A percentile compares a stretch with the other conserved stretches of the same genome.
Conservation (phyloP, 2,329 filamentous ascomycete genomes). For the Claviceps sp. region DNA sequence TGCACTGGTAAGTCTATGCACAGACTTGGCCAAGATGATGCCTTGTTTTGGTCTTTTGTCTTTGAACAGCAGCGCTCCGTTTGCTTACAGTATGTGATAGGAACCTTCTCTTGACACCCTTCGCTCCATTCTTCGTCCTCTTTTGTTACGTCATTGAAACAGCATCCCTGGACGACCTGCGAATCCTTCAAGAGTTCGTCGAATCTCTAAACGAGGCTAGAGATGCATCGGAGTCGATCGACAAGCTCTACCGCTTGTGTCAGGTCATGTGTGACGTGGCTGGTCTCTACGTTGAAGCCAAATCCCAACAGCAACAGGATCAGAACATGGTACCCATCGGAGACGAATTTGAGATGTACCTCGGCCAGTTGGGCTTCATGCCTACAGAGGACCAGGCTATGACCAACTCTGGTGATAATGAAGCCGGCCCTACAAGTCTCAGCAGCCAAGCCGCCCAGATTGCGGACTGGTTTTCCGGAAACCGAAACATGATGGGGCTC, state of each 20-base stretch:
- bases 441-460: slow-evolving; percentile 31
- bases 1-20: slow-evolving; percentile 33
- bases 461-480: slow-evolving; percentile 54
- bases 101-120: slow-evolving; percentile 43
- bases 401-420: slow-evolving; percentile 10
- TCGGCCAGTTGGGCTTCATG: slow-evolving; percentile 50
- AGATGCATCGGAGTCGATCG: slow-evolving; percentile 42
- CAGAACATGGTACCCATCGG: slow-evolving; percentile 35
- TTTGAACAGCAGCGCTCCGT: neutral
- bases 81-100: slow-evolving; percentile 10
- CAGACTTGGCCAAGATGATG: neutral
- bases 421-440: slow-evolving; percentile 11
- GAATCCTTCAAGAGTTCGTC: slow-evolving; percentile 42
- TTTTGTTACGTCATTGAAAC: slow-evolving; percentile 46
- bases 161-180: slow-evolving; percentile 37
- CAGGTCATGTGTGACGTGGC: slow-evolving; percentile 49
- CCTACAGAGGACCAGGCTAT: slow-evolving; percentile 24
- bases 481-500: slow-evolving; percentile 49
- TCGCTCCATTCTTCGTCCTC: slow-evolving; percentile 45
- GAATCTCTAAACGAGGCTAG: slow-evolving; percentile 38
- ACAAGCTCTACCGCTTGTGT: slow-evolving; percentile 49
- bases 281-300: slow-evolving; percentile 47
- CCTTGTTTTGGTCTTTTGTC: neutral
- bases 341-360: slow-evolving; percentile 50
- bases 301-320: slow-evolving; percentile 33